Evolutionary conservation across 2,329 filamentous ascomycete genomes (phyloP), one percentile per base, ranked within the genome.

Genomic region (Neoarthrinium moseri): DNA sequence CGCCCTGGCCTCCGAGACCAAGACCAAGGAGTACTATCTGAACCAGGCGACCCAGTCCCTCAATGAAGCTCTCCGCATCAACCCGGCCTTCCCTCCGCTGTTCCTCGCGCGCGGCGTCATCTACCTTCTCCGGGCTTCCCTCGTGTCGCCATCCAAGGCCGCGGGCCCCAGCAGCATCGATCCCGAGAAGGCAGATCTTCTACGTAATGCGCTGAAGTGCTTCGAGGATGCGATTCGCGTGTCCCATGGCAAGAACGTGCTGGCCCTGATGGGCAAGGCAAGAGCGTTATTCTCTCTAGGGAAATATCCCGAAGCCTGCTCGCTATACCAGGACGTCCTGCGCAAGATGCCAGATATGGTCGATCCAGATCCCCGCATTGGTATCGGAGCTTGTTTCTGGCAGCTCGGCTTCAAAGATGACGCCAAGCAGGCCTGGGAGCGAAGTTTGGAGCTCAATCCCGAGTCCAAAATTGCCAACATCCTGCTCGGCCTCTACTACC

Each of bases 361-460:
- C 33, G 94, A 99, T 60, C 94, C 94, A 1, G 94, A 99, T 66
- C 95, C 94, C 55, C 83, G 95, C 56, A 92, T 99, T 56, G 94
- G 94, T 45, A 92, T 99, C 60, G 94, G 94, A 36, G 94, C 90
- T 67, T 99, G 94, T 72, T 86, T 96, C 65, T 99, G 95, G 94
- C 89, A 96, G 66, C 77, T 99, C 22, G 91, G 91, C 10, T 91
- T 89, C 73, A 96, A 95, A 66, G 89, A 95, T 26, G 90, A 96
- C 58, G 94, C 95, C 6, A 92, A 89, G 62, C 73, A 77, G 38
- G 92, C 94, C 11, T 99, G 94, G 94, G 87, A 95, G 62, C 80
- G 94, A 52, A 84, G 87, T 11, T 70, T 96, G 22, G 89, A 95
- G 62, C 78, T 96, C 61, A 83, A 78, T 58, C 84, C 89, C 0